Conservation (phyloP, 2,329 filamentous ascomycete genomes). For the Fusarium decemcellulare region DNA sequence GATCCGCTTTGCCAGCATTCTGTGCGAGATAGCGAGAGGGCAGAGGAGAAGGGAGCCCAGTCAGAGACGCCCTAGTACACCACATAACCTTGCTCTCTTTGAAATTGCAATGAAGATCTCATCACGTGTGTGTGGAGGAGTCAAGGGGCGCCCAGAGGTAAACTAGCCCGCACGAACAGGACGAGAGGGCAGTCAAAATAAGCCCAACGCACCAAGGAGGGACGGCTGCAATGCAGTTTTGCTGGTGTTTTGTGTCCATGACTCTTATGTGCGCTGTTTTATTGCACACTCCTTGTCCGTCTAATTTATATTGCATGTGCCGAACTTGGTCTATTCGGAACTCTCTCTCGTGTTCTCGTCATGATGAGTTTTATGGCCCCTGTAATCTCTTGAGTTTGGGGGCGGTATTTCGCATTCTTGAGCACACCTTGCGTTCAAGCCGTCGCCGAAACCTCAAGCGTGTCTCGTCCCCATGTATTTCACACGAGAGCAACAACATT, state of each 20-base stretch:
- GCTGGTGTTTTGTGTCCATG: neutral
- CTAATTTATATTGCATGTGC: slow-evolving; percentile 5
- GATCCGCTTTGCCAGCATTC: neutral
- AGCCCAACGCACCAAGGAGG: neutral
- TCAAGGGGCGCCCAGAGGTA: slow-evolving; percentile 29
- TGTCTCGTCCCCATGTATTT: too few species aligned
- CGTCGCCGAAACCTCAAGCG: too few species aligned
- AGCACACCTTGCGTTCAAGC: too few species aligned
- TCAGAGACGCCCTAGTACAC: slow-evolving; percentile 24
- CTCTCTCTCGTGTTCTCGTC: neutral
- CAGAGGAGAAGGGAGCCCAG: slow-evolving; percentile 15
- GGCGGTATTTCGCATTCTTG: neutral
- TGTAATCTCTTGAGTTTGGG: slow-evolving; percentile 3
- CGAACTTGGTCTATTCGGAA: slow-evolving; percentile 2
- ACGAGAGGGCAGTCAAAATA: slow-evolving; percentile 5
- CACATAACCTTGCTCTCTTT: slow-evolving; percentile 34
- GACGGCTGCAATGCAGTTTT: neutral
- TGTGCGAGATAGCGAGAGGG: neutral
- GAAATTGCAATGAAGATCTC: slow-evolving; percentile 47
- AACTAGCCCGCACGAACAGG: slow-evolving; percentile 14
- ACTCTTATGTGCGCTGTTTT: neutral
- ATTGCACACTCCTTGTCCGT: neutral
- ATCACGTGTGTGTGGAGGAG: slow-evolving; percentile 47
- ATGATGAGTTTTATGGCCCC: neutral
- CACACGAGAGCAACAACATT: neutral